Evolutionary conservation across 177 flowering plant species (phyloP).

Genomic region (Vitis hybrid): DNA sequence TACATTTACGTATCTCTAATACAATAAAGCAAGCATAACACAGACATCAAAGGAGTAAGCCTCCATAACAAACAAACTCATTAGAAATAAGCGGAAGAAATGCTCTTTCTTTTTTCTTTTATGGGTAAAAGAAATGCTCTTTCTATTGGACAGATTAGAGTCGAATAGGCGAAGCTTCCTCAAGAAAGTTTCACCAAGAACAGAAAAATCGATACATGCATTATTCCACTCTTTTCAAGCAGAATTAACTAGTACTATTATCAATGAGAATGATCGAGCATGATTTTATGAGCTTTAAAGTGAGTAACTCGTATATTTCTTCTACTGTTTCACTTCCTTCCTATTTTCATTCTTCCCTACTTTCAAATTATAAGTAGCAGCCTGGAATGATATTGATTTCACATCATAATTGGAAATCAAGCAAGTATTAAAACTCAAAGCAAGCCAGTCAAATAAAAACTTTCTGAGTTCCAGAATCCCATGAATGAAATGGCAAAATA

Average conservation of each 20-base stretch:
- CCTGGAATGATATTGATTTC: background rate
- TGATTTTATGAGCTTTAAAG: background rate
- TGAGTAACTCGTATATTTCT: background rate
- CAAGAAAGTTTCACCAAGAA: no score
- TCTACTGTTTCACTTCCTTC: background rate
- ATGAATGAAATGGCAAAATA: background rate
- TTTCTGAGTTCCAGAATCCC: background rate
- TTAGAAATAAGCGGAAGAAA: background rate
- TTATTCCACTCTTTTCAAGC: background rate
- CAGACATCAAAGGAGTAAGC: background rate
- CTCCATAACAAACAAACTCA: background rate
- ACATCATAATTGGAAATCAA: background rate
- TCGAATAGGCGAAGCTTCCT: no score
- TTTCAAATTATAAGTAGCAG: background rate
- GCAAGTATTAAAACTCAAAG: background rate
- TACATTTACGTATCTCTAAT: background rate
- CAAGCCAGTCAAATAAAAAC: background rate
- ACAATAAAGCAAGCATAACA: background rate
- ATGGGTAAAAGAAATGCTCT: background rate
- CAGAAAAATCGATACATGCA: no score
- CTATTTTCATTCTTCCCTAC: background rate
- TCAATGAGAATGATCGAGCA: background rate
- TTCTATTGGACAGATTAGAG: no score
- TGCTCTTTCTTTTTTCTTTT: background rate
- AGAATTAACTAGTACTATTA: background rate